A percentile compares a stretch with the other conserved stretches of the same genome.
Conservation (phyloP, 2,329 filamentous ascomycete species). For the Rutstroemia sp. region DNA sequence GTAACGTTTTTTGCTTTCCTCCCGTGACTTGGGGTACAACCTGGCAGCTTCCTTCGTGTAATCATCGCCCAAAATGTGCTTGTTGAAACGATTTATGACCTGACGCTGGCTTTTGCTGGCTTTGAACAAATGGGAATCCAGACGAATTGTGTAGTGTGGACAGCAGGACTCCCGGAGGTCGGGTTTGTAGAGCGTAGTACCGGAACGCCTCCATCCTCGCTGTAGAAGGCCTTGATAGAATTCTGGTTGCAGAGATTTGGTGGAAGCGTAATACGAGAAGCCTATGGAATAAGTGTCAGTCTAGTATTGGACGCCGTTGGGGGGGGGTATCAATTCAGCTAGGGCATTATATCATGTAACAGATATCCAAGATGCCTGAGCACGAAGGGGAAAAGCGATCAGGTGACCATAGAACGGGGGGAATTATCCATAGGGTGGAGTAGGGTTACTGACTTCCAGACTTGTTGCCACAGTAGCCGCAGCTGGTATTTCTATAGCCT, state of each 20-base stretch:
- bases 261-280: conserved; percentile 63
- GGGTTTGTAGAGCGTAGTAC: conserved; percentile 66
- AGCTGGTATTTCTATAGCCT: conserved; percentile 26
- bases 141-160: conserved; percentile 78
- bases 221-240: conserved; percentile 69
- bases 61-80: conserved; percentile 57
- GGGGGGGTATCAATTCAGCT: not conserved
- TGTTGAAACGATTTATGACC: conserved; percentile 69
- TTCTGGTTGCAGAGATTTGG: conserved; percentile 51
- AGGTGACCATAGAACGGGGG: not conserved
- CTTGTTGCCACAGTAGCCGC: conserved; percentile 26
- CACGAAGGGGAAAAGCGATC: not conserved
- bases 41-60: conserved; percentile 59
- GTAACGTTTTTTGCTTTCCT: conserved; percentile 54
- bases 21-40: conserved; percentile 59
- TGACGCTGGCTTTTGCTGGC: conserved; percentile 67
- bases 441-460: conserved; percentile 24
- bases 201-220: conserved; percentile 71
- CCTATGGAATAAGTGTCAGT: conserved; percentile 33
- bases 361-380: not conserved
- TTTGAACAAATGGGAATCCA: conserved; percentile 59
- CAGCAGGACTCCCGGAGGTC: conserved; percentile 79
- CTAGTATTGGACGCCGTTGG: not conserved
- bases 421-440: not conserved
- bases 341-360: not conserved